Percentiles rank a stretch among this genome's conserved stretches.
phyloP scores from a whole-genome alignment of 2,329 filamentous ascomycete genomes.

The Zasmidium cellare region DNA sequence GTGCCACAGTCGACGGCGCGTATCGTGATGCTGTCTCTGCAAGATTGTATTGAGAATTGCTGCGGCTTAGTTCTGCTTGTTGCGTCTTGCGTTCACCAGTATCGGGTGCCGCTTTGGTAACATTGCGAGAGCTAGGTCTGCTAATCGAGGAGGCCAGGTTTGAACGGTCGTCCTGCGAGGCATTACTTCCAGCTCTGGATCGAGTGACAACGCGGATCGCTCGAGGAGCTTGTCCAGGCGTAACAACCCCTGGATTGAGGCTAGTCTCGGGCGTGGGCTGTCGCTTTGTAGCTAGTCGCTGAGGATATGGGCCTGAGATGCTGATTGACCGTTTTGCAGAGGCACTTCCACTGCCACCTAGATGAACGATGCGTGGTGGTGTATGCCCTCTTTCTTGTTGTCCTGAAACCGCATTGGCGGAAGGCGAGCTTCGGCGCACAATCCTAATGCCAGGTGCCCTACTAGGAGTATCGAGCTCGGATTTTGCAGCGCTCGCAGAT shows the following conservation, averaged over 20 bases:
- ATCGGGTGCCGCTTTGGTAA: conserved; percentile 16
- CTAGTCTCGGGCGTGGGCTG: conserved; percentile 34
- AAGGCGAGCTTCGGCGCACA: conserved; percentile 36
- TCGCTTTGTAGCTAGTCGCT: conserved; percentile 26
- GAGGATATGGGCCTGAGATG: conserved; percentile 34
- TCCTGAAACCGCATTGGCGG: conserved; percentile 21
- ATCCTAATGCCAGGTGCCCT: conserved; percentile 37
- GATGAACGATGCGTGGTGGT: conserved; percentile 37
- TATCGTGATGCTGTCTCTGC: conserved; percentile 48
- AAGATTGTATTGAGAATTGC: conserved; percentile 46
- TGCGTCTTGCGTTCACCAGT: conserved; percentile 20
- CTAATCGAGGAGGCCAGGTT: conserved; percentile 27
- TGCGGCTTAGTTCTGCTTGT: conserved; percentile 27
- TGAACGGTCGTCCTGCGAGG: conserved; percentile 34
- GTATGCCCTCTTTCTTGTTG: conserved; percentile 27
- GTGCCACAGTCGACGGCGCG: conserved; percentile 47
- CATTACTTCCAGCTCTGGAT: conserved; percentile 34
- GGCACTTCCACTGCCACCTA: conserved; percentile 30
- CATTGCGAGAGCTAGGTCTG: conserved; percentile 33
- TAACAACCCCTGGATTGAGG: conserved; percentile 32
- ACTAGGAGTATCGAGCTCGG: conserved; percentile 37
- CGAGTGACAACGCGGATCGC: conserved; percentile 29
- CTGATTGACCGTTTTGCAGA: conserved; percentile 35
- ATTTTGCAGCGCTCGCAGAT: conserved; percentile 28
- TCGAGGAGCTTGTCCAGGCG: conserved; percentile 37